A percentile compares a stretch with the other conserved stretches of the same genome.
Conservation (phyloP, 371 early-diverging fungal species). For the Phascolomyces articulosus region DNA sequence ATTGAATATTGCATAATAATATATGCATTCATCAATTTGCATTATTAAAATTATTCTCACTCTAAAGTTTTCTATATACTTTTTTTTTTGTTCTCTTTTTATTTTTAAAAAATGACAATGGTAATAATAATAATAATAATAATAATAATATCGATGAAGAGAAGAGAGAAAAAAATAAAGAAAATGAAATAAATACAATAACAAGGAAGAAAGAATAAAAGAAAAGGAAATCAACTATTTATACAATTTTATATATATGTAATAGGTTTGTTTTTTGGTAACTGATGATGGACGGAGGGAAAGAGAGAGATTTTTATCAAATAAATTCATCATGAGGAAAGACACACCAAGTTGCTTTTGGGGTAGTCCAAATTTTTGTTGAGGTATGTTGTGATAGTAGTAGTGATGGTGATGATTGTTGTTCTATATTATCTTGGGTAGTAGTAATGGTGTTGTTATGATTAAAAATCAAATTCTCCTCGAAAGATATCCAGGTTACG, state of each 20-base stretch:
- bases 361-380: conserved; percentile 19
- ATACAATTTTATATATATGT: background rate
- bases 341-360: conserved; percentile 21
- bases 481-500: conserved; percentile 79
- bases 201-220: conserved; percentile 17
- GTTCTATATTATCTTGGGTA: background rate
- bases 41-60: too few species aligned
- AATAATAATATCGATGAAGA: background rate
- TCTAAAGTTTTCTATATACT: too few species aligned
- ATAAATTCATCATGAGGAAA: conserved; percentile 17
- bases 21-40: too few species aligned
- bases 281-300: too few species aligned
- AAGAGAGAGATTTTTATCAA: background rate
- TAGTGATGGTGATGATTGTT: background rate
- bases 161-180: conserved; percentile 13
- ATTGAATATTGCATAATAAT: conserved; percentile 27
- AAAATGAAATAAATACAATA: too few species aligned
- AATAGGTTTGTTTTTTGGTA: too few species aligned
- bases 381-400: background rate
- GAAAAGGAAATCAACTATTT: conserved; percentile 8
- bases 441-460: background rate
- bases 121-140: background rate
- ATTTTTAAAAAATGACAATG: too few species aligned
- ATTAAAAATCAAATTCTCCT: conserved; percentile 81
- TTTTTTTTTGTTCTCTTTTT: too few species aligned